Percentiles rank a stretch among this genome's conserved stretches.
Evolutionary conservation across 164 flowering plant species (phyloP).

Genomic region (Vitis labrusca): DNA sequence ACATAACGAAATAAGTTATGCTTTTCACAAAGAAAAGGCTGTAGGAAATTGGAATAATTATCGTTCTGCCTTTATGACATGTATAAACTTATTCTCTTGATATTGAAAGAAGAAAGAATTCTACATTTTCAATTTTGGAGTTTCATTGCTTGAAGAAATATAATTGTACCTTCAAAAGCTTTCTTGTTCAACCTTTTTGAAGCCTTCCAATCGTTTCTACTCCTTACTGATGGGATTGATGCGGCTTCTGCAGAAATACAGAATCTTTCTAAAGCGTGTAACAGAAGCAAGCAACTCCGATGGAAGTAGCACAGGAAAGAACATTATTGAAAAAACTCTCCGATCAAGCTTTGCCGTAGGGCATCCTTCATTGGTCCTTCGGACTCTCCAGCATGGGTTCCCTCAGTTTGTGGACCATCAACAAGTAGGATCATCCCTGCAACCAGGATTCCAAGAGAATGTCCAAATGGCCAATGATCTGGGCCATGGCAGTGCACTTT

Average conservation of each 20-base stretch:
- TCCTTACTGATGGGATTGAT: no score
- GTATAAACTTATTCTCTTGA: no score
- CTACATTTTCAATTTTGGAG: no score
- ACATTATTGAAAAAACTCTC: background rate
- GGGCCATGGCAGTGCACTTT: background rate
- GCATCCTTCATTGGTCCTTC: background rate
- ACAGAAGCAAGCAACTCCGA: conserved; percentile 4
- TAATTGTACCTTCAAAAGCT: no score
- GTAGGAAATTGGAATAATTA: no score
- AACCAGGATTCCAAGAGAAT: background rate
- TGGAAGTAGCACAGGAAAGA: background rate
- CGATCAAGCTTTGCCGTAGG: conserved; percentile 22
- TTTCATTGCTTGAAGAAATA: no score
- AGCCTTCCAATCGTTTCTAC: no score
- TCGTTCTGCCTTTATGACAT: no score
- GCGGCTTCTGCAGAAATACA: conserved; percentile 27
- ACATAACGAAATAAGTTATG: no score
- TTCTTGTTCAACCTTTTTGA: no score
- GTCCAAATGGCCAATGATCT: background rate
- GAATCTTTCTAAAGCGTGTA: conserved; percentile 29
- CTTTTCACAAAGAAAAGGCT: no score
- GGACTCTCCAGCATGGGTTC: background rate
- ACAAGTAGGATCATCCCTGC: background rate
- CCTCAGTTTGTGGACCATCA: background rate
- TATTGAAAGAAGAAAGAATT: no score